Evolutionary conservation across 1,284 basidiomycete genomes (phyloP).

Genomic region (Ceratobasidium sp.): DNA sequence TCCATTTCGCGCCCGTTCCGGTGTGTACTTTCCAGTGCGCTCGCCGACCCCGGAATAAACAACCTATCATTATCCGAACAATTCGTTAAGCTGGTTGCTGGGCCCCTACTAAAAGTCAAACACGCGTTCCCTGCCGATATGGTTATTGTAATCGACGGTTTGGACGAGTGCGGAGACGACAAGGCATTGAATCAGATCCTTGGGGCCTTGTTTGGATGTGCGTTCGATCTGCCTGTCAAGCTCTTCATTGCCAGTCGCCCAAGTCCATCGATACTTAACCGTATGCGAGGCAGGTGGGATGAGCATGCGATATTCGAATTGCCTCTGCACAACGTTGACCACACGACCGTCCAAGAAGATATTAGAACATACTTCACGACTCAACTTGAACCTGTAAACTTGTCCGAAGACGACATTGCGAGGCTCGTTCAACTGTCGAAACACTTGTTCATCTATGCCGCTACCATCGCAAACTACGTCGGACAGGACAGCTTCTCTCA

Average conservation of each 20-base stretch:
- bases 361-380: slow-evolving; percentile 28
- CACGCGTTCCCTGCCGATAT: neutral
- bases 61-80: neutral
- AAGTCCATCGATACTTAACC: neutral
- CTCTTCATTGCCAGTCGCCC: slow-evolving; percentile 16
- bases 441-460: neutral
- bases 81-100: neutral
- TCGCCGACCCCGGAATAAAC: neutral
- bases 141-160: slow-evolving; percentile 14
- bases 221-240: neutral
- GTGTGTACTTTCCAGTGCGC: neutral
- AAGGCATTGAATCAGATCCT: neutral
- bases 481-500: neutral
- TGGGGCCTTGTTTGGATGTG: neutral
- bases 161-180: slow-evolving; percentile 19
- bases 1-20: neutral
- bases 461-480: neutral
- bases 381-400: neutral
- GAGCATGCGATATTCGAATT: neutral
- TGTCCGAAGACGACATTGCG: neutral
- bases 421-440: neutral
- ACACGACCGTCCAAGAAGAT: slow-evolving; percentile 24
- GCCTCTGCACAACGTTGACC: slow-evolving; percentile 37
- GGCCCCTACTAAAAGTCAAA: neutral
- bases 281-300: neutral